A percentile compares a stretch with the other conserved stretches of the same genome.
These are phyloP conservation scores for Suhomyces vadensis DNA, from an alignment of 805 yeast genomes.

Conservation along the genomic window DNA sequence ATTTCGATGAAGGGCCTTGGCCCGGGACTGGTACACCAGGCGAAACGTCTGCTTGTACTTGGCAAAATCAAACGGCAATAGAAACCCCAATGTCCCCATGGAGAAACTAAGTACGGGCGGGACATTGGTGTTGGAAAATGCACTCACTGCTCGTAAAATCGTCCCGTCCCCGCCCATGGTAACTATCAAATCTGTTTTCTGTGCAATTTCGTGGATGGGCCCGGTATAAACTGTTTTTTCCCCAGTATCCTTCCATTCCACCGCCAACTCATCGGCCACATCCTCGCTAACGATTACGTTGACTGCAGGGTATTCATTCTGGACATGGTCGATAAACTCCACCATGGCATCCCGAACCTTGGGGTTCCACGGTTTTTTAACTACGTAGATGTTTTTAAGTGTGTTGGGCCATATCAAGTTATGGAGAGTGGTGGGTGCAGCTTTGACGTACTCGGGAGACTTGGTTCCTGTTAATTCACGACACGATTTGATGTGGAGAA, in stretches of 20 bases:
- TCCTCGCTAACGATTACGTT: conserved; percentile 78
- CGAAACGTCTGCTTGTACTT: conserved; percentile 61
- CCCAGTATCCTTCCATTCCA: conserved; percentile 11
- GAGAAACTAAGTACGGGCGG: conserved; percentile 92
- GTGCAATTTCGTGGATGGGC: conserved; percentile 51
- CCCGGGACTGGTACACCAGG: conserved; percentile 64
- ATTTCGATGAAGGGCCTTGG: conserved; percentile 72
- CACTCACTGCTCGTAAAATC: conserved; percentile 76
- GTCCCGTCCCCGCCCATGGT: conserved; percentile 98
- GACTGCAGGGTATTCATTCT: conserved; percentile 62
- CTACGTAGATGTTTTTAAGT: conserved; percentile 71
- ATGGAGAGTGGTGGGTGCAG: conserved; percentile 61
- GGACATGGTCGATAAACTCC: conserved; percentile 61
- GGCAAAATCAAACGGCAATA: conserved; percentile 80
- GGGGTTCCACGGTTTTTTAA: conserved; percentile 80
- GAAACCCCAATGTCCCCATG: conserved; percentile 86
- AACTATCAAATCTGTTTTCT: conserved; percentile 75
- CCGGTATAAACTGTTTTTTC: conserved; percentile 50
- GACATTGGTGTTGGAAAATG: conserved; percentile 68
- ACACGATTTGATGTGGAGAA: conserved; percentile 5
- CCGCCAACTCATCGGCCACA: conserved; percentile 67
- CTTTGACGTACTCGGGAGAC: conserved; percentile 53
- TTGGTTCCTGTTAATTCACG: conserved; percentile 6
- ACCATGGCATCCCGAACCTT: conserved; percentile 67
- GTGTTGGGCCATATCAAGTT: conserved; percentile 71